phyloP scores from a whole-genome alignment of 2,329 filamentous ascomycete species.

The Aspergillus spinulosporus region DNA sequence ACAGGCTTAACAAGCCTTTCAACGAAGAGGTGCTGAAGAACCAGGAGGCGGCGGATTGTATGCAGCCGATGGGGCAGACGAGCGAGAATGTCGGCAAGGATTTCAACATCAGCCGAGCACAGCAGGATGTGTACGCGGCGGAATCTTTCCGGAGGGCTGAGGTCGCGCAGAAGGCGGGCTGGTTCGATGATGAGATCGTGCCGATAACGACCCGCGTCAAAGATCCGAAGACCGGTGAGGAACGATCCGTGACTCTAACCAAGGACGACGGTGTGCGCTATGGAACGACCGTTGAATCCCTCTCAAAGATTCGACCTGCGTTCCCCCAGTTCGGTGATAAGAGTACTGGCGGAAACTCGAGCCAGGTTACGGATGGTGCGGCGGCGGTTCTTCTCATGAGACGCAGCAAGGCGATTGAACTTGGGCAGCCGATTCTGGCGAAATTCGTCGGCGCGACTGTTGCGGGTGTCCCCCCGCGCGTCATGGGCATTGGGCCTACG shows the following conservation, averaged over 20 bases:
- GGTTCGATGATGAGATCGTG: constrained; percentile 91
- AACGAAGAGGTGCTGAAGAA: constrained; percentile 72
- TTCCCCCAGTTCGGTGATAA: constrained; percentile 86
- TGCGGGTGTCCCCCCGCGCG: constrained; percentile 82
- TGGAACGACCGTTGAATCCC: constrained; percentile 79
- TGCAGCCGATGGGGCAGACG: constrained; percentile 97
- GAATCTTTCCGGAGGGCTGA: constrained; percentile 89
- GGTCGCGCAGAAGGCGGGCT: constrained; percentile 82
- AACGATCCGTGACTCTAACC: constrained; percentile 74
- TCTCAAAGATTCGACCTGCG: constrained; percentile 83
- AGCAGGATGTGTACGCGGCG: constrained; percentile 81
- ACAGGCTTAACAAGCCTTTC: constrained; percentile 70
- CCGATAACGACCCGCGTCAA: constrained; percentile 81
- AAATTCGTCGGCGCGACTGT: constrained; percentile 94
- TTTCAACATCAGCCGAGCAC: constrained; percentile 77
- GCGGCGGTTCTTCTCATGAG: constrained; percentile 92
- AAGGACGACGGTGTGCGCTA: constrained; percentile 88
- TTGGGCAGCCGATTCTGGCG: constrained; percentile 86
- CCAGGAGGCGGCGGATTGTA: constrained; percentile 80
- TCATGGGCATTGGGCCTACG: constrained; percentile 80
- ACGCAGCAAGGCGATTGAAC: constrained; percentile 80
- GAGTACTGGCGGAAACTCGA: constrained; percentile 90
- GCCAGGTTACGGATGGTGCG: constrained; percentile 91
- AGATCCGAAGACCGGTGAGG: constrained; percentile 77
- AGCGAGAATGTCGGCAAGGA: constrained; percentile 93